Evolutionary conservation across 2,329 filamentous ascomycete genomes (phyloP), one percentile per base, ranked within the genome.

Genomic region (Pseudogymnoascus sp.): DNA sequence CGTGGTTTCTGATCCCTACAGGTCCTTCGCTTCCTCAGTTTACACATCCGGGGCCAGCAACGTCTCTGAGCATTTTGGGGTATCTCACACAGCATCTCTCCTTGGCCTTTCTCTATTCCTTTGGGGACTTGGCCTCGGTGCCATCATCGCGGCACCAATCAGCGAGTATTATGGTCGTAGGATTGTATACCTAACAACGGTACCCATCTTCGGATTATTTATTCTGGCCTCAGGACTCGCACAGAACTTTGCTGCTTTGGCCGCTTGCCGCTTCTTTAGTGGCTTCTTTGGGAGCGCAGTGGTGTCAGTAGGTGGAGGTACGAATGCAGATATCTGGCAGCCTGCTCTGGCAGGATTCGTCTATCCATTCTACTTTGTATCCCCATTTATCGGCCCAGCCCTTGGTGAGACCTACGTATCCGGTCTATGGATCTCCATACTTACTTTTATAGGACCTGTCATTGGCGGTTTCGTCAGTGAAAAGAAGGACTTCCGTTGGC

Each of bases 91-190:
- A 0, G 76, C 77, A 5, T 80, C 84, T 0, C 74, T 87, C 14
- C 70, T 87, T 0, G 80, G 81, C 0, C 70, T 88, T 0, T 79
- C 83, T 0, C 70, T 84, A 3, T 88, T 84, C 69, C 78, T 84
- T 6, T 71, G 86, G 11, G 84, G 83, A 0, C 28, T 54, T 34
- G 39, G 61, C 28, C 57, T 59, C 18, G 60, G 83, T 0, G 83
- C 84, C 9, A 73, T 86, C 50, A 64, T 84, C n/a, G 81, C 81
- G 8, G 81, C 82, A 0, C 84, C 83, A 0, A 66, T 85, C 0
- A 83, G 80, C 57, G 85, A 87, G 67, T 78, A 76, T 0, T 72
- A 38, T 43, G 60, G 60, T 11, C 50, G 54, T 18, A 61, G 25
- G 72, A 14, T 66, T 76, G 20, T 76, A 70, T 76, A 5, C 71